These are phyloP conservation scores for Arachis stenosperma DNA, from an alignment of 306 rosid species.

Conservation along the genomic window DNA sequence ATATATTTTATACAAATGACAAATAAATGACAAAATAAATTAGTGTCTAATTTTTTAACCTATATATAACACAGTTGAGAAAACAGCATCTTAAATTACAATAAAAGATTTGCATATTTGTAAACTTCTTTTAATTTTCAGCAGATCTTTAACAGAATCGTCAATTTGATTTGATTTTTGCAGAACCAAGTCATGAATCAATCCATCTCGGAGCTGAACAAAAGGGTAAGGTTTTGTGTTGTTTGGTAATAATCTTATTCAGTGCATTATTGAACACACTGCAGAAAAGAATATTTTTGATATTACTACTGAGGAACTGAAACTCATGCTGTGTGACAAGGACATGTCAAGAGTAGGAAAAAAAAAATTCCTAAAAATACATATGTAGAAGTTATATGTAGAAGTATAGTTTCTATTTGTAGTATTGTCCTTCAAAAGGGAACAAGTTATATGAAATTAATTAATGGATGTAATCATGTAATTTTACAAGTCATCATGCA, in stretches of 20 bases:
- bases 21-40: no score
- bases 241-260: background rate
- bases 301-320: background rate
- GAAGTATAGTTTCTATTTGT: background rate
- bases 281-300: background rate
- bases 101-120: background rate
- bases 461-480: background rate
- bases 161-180: constrained; percentile 22
- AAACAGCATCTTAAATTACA: background rate
- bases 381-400: background rate
- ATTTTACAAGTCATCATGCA: background rate
- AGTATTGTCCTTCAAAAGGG: background rate
- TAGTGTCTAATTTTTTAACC: no score
- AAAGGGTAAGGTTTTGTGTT: constrained; percentile 58
- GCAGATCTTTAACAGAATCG: background rate
- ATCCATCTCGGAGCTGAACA: constrained; percentile 68
- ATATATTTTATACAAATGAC: no score
- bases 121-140: background rate
- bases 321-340: background rate
- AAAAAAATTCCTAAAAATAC: background rate
- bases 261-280: background rate
- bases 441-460: background rate
- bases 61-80: no score
- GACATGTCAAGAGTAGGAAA: background rate
- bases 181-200: constrained; percentile 89